Conservation (phyloP, 2,329 filamentous ascomycete genomes). For the Ilyonectria robusta region DNA sequence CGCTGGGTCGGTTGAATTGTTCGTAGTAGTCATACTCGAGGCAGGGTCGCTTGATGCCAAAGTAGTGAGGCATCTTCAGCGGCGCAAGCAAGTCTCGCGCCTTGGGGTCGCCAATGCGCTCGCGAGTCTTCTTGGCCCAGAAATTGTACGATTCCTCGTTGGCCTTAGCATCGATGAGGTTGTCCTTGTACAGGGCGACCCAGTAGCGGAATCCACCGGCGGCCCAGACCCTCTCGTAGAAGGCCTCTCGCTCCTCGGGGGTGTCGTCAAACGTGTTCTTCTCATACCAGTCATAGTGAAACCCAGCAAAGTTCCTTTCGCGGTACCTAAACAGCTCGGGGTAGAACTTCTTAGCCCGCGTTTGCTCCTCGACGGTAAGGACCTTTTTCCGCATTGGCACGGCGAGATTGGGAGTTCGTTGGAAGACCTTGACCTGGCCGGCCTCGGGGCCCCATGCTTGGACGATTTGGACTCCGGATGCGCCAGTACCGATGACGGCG, state of each 20-base stretch:
- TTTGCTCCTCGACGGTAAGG: constrained; percentile 57
- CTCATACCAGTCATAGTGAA: constrained; percentile 69
- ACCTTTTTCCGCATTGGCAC: constrained; percentile 70
- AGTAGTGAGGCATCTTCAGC: constrained; percentile 65
- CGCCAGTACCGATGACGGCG: constrained; percentile 75
- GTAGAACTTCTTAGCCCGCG: constrained; percentile 60
- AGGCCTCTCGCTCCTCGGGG: constrained; percentile 62
- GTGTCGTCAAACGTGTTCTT: constrained; percentile 70
- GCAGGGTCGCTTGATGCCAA: constrained; percentile 66
- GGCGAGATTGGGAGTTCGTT: constrained; percentile 76
- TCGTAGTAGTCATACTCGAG: constrained; percentile 62
- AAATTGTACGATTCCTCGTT: constrained; percentile 70
- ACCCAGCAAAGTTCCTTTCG: constrained; percentile 69
- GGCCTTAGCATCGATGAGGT: constrained; percentile 59
- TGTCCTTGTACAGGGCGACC: constrained; percentile 69
- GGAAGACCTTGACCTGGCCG: constrained; percentile 71
- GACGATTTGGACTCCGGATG: constrained; percentile 74
- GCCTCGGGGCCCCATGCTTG: constrained; percentile 71
- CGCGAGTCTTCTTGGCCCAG: constrained; percentile 66
- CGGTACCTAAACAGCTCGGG: constrained; percentile 67
- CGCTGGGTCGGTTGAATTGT: constrained; percentile 60
- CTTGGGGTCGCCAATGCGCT: constrained; percentile 63
- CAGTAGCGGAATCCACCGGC: constrained; percentile 70
- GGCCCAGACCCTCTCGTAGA: constrained; percentile 64
- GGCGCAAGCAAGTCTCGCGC: constrained; percentile 68